Evolutionary conservation across 306 rosid species (phyloP), one percentile per base, ranked within the genome.

Genomic region (Rubus idaeus): DNA sequence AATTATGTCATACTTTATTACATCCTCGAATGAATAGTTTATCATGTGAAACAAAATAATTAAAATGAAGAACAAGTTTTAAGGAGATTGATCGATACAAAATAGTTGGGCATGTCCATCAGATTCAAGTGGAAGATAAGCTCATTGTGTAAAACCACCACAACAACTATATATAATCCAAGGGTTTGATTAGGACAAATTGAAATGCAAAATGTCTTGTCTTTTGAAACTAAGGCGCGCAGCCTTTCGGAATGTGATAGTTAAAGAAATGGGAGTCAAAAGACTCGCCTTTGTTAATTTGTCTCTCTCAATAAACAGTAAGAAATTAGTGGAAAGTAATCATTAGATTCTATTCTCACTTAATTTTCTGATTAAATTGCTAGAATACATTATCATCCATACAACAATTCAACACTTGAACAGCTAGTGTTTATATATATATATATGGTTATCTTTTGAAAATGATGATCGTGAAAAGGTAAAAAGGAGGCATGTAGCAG

Each of bases 401-500:
- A 64, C 69, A 39, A 44, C 17, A 44, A 26, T 70, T 65, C 70
- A 65, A 41, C 23, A 9, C 49, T 40, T 40, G 30, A 40, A 40
- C 49, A 65, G 14, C 14, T 21, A 18, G 26, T 23, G 26, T 65
- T 37, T 26, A 45, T 45, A 45, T 39, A 35, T n/a, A 62, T 11
- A 5, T 7, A 14, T 62, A 63, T 13, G 44, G 45, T 16, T 30
- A 8, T 3, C n/a, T 47, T 78, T 13, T 37, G 46, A 50, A 21
- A 53, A 72, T 42, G 16, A 64, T 41, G 10, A 70, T 71, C 45
- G 39, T 5, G 26, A 13, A 16, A 37, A 21, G 42, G 71, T 26
- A 78, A 5, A 69, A 78, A 77, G 57, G 77, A 23, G 70, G 71
- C 78, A 53, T 75, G 67, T 77, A 49, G 49, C 49, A 9, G 68